Evolutionary conservation across 2,329 filamentous ascomycete species (phyloP).

Genomic region (Hortaea sp.): DNA sequence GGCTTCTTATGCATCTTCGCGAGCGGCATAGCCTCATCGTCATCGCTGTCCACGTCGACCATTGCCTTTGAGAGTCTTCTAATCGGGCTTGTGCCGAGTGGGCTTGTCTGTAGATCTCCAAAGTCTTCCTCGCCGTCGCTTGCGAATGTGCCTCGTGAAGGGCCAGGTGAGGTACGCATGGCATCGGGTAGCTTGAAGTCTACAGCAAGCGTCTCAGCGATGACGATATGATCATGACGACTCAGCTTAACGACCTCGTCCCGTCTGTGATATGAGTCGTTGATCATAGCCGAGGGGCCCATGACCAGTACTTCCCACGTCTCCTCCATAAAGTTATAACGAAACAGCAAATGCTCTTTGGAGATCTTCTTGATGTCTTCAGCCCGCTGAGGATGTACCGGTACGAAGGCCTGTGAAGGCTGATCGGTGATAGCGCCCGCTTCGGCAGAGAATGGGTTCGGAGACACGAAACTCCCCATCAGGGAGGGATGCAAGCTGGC

Average conservation of each 20-base stretch:
- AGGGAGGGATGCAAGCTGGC: constrained; percentile 22
- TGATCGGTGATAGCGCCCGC: constrained; percentile 24
- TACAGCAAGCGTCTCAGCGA: constrained; percentile 2
- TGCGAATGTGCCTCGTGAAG: constrained; percentile 1
- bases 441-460: constrained; percentile 17
- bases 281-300: constrained; percentile 54
- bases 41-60: constrained; percentile 41
- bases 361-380: constrained; percentile 63
- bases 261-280: constrained; percentile 40
- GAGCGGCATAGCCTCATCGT: constrained; percentile 39
- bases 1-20: not conserved
- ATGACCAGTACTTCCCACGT: constrained; percentile 57
- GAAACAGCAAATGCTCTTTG: constrained; percentile 61
- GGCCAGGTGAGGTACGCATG: not conserved
- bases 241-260: constrained; percentile 48
- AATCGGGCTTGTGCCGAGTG: constrained; percentile 6
- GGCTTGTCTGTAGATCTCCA: not conserved
- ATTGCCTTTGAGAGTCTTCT: constrained; percentile 38
- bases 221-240: constrained; percentile 48
- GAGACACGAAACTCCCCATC: constrained; percentile 16
- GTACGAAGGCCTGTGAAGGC: constrained; percentile 47
- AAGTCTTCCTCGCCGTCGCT: constrained; percentile 39
- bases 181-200: constrained; percentile 5
- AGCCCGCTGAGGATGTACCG: constrained; percentile 61
- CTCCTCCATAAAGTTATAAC: constrained; percentile 53